Percentiles rank a stretch among this genome's conserved stretches.
Evolutionary conservation across 345 rosid species (phyloP).

Genomic region (Gossypium sturtianum): DNA sequence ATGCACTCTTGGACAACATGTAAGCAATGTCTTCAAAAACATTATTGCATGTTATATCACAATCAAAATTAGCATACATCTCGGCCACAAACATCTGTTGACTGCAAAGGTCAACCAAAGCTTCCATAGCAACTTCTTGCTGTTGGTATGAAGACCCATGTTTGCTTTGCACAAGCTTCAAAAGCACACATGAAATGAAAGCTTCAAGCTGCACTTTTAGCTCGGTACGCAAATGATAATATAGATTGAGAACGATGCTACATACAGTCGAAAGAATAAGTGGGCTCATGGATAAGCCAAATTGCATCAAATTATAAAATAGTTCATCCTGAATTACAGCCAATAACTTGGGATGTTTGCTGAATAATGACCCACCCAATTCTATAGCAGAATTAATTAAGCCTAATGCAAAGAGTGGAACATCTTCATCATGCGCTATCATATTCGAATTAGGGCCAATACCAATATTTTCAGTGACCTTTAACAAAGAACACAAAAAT

Average conservation of each 20-base stretch:
- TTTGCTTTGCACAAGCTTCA: constrained; percentile 58
- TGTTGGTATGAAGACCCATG: constrained; percentile 71
- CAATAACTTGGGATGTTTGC: constrained; percentile 50
- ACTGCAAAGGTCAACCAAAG: constrained; percentile 67
- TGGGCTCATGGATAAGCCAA: constrained; percentile 75
- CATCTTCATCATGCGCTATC: constrained; percentile 70
- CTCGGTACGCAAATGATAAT: constrained; percentile 52
- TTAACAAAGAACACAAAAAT: constrained; percentile 61
- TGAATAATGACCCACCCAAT: constrained; percentile 49
- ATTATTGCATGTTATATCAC: constrained; percentile 62
- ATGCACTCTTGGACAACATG: constrained; percentile 60
- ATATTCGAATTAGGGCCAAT: constrained; percentile 51
- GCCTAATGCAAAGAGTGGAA: constrained; percentile 73
- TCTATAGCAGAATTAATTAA: constrained; percentile 66
- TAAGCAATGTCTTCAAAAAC: constrained; percentile 61
- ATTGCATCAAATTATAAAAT: constrained; percentile 62
- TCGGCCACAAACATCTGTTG: constrained; percentile 56
- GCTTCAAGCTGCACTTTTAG: constrained; percentile 70
- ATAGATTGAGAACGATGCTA: constrained; percentile 66
- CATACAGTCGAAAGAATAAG: constrained; percentile 71
- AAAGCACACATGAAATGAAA: constrained; percentile 63
- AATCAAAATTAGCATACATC: constrained; percentile 69
- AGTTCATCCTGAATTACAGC: constrained; percentile 59
- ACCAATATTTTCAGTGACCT: constrained; percentile 43
- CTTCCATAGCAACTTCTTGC: constrained; percentile 82